Evolutionary conservation across 805 yeast genomes (phyloP).

Genomic region (Candida anglica): DNA sequence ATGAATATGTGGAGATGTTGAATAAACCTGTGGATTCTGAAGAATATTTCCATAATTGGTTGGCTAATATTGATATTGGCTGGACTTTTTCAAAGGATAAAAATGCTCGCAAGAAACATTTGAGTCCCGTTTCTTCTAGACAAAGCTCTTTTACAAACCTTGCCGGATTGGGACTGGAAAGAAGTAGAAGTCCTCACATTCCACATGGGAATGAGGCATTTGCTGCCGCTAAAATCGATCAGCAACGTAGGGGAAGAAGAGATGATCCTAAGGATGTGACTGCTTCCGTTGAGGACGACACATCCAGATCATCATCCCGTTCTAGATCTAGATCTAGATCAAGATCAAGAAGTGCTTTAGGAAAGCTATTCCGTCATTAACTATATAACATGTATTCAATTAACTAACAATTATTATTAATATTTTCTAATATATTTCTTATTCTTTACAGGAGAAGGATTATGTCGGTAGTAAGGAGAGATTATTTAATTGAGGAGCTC

Average conservation of each 20-base stretch:
- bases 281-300: neutral
- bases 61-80: slow-evolving; percentile 21
- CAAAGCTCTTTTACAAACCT: slow-evolving; percentile 13
- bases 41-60: slow-evolving; percentile 33
- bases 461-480: no score
- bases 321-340: slow-evolving; percentile 16
- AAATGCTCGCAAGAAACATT: slow-evolving; percentile 10
- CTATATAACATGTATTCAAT: neutral
- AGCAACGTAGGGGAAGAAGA: neutral
- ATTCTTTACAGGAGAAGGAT: no score
- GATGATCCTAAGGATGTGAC: neutral
- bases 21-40: slow-evolving; percentile 27
- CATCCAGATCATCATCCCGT: neutral
- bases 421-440: neutral
- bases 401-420: neutral
- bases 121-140: slow-evolving; percentile 15
- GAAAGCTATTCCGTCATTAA: slow-evolving; percentile 7
- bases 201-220: neutral
- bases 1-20: slow-evolving; percentile 27
- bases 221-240: neutral
- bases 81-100: slow-evolving; percentile 14
- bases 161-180: slow-evolving; percentile 7
- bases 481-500: no score
- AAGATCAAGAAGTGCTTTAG: slow-evolving; percentile 11
- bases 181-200: slow-evolving; percentile 3